phyloP scores from a whole-genome alignment of 1,139 yeast species.

The Zygoascus meyerae region DNA sequence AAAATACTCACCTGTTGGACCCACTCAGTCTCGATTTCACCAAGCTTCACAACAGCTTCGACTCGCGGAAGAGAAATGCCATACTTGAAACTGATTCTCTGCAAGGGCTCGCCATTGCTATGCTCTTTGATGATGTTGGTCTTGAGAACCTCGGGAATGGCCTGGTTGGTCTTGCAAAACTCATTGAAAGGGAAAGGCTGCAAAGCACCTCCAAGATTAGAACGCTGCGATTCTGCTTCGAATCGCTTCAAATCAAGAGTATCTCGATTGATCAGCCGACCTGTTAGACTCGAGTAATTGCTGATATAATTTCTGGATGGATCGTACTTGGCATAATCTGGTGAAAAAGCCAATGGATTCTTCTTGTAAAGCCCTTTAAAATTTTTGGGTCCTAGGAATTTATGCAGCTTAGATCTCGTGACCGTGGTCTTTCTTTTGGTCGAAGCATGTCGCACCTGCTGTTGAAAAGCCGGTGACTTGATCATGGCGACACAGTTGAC shows the following conservation, averaged over 20 bases:
- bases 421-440: slow-evolving; percentile 12
- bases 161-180: slow-evolving; percentile 60
- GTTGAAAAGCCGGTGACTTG: neutral
- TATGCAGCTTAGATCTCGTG: slow-evolving; percentile 16
- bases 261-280: slow-evolving; percentile 1
- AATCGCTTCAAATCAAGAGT: slow-evolving; percentile 13
- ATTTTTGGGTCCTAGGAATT: slow-evolving; percentile 76
- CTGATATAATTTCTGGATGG: slow-evolving; percentile 28
- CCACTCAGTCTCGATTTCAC: slow-evolving; percentile 59
- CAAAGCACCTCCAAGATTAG: slow-evolving; percentile 5
- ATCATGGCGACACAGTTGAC: neutral
- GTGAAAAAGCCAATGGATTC: slow-evolving; percentile 60
- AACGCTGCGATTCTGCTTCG: slow-evolving; percentile 5
- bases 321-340: slow-evolving; percentile 51
- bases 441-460: slow-evolving; percentile 10
- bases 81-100: slow-evolving; percentile 71
- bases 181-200: slow-evolving; percentile 74
- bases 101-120: slow-evolving; percentile 50
- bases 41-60: slow-evolving; percentile 73
- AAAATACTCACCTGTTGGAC: slow-evolving; percentile 50
- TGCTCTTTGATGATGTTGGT: slow-evolving; percentile 54
- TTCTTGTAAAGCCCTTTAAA: slow-evolving; percentile 74
- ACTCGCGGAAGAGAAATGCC: slow-evolving; percentile 80
- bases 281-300: slow-evolving; percentile 7
- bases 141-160: slow-evolving; percentile 55